A percentile compares a stretch with the other conserved stretches of the same genome.
These are phyloP conservation scores for Penicillium glabrum DNA, from an alignment of 2,329 filamentous ascomycete genomes.

Conservation along the genomic window DNA sequence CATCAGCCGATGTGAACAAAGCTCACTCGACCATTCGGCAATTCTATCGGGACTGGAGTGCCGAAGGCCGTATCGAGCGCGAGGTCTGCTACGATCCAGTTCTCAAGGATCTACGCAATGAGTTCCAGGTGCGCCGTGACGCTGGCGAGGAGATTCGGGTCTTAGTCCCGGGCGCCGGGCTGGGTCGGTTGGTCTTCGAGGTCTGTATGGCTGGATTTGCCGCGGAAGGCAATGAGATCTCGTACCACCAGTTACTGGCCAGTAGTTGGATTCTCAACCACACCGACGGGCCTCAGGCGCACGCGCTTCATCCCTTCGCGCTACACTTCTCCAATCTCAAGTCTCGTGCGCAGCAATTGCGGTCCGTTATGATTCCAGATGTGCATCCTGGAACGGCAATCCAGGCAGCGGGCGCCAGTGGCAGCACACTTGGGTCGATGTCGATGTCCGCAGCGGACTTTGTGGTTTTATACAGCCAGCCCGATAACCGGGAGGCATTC, in stretches of 20 bases:
- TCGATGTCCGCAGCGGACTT: slow-evolving; percentile 94
- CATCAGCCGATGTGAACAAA: slow-evolving; percentile 77
- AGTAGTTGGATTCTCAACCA: slow-evolving; percentile 61
- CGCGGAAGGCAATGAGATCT: slow-evolving; percentile 91
- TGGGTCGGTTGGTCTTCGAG: slow-evolving; percentile 88
- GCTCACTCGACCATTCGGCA: slow-evolving; percentile 89
- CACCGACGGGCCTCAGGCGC: slow-evolving; percentile 60
- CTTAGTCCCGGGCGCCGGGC: slow-evolving; percentile 83
- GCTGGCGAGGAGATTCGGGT: slow-evolving; percentile 58
- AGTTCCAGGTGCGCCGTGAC: slow-evolving; percentile 38
- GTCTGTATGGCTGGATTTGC: slow-evolving; percentile 71
- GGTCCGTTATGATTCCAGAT: slow-evolving; percentile 74
- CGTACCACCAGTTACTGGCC: slow-evolving; percentile 91
- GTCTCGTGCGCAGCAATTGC: slow-evolving; percentile 72
- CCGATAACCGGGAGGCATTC: slow-evolving; percentile 62
- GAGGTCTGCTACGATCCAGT: slow-evolving; percentile 76
- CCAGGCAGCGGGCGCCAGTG: slow-evolving; percentile 26
- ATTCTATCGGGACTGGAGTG: slow-evolving; percentile 93
- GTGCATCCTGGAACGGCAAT: slow-evolving; percentile 67
- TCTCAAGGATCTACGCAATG: slow-evolving; percentile 60
- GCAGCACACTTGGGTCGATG: slow-evolving; percentile 63
- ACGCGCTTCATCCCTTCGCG: slow-evolving; percentile 81
- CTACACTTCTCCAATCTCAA: slow-evolving; percentile 85
- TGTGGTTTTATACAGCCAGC: slow-evolving; percentile 74
- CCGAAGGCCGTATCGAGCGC: slow-evolving; percentile 71